Percentiles rank a stretch among this genome's conserved stretches.
phyloP scores from a whole-genome alignment of 371 early-diverging fungal genomes.

The Mucor lusitanicus region DNA sequence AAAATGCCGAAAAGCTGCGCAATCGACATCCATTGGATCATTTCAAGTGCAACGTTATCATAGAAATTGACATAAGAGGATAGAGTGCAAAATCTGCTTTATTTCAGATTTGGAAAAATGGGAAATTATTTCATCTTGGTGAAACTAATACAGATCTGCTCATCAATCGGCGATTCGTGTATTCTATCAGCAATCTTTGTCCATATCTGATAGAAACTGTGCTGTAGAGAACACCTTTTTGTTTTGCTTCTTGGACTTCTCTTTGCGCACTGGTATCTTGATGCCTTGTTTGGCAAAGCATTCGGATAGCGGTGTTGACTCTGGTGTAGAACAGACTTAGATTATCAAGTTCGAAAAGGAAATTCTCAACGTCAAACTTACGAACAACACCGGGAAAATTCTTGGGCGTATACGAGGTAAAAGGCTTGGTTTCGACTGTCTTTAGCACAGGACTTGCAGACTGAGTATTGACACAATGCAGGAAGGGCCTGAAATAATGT shows the following conservation, averaged over 20 bases:
- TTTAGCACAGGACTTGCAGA: conserved; percentile 36
- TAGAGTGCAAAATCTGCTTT: background rate
- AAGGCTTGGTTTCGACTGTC: conserved; percentile 49
- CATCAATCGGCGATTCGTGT: background rate
- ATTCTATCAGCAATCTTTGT: background rate
- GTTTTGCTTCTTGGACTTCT: background rate
- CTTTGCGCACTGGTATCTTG: conserved; percentile 65
- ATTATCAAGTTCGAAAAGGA: background rate
- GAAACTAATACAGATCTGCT: background rate
- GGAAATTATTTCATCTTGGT: background rate
- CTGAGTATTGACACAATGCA: conserved; percentile 36
- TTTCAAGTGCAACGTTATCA: background rate
- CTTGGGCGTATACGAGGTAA: conserved; percentile 66
- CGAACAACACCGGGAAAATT: conserved; percentile 70
- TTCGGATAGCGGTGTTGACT: conserved; percentile 66
- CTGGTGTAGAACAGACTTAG: conserved; percentile 26
- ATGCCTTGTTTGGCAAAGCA: conserved; percentile 73
- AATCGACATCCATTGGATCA: background rate
- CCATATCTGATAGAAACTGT: background rate
- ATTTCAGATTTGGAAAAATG: background rate
- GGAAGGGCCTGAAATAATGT: conserved; percentile 12
- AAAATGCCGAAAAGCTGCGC: background rate
- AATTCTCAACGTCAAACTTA: conserved; percentile 28
- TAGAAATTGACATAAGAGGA: background rate
- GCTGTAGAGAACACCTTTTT: background rate